phyloP scores from a whole-genome alignment of 2,329 filamentous ascomycete genomes.

The Colletotrichum sp. region DNA sequence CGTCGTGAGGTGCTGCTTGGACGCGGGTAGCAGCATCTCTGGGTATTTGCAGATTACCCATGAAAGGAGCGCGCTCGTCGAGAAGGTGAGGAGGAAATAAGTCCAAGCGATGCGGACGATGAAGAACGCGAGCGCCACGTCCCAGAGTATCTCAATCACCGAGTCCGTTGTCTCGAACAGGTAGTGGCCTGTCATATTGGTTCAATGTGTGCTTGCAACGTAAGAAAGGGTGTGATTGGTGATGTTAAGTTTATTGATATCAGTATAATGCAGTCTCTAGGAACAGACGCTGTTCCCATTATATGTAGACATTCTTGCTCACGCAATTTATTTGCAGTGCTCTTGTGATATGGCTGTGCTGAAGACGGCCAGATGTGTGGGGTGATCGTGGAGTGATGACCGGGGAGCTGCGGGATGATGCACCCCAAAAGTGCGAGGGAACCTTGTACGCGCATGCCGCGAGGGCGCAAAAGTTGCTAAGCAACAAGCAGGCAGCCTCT shows the following conservation, averaged over 20 bases:
- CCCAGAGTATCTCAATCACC: conserved; percentile 41
- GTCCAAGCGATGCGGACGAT: conserved; percentile 33
- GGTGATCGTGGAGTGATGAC: conserved; percentile 10
- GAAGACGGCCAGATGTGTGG: neutral
- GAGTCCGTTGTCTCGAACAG: conserved; percentile 36
- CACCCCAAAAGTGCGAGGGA: neutral
- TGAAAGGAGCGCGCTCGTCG: conserved; percentile 23
- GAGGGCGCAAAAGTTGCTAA: neutral
- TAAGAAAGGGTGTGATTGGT: neutral
- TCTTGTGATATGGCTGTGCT: neutral
- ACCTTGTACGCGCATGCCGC: neutral
- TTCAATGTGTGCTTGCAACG: neutral
- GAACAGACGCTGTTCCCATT: neutral
- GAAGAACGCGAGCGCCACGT: conserved; percentile 39
- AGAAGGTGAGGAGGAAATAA: conserved; percentile 34
- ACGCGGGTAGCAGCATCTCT: neutral
- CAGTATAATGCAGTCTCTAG: neutral
- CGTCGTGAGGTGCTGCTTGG: neutral
- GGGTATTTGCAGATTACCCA: neutral
- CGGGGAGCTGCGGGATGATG: neutral
- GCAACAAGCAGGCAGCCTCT: neutral
- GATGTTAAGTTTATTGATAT: neutral
- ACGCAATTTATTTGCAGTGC: neutral
- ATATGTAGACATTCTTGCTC: neutral
- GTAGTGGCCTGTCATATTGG: neutral